A percentile compares a stretch with the other conserved stretches of the same genome.
Conservation (phyloP, 2,329 filamentous ascomycete species). For the Aspergillus alliaceus region DNA sequence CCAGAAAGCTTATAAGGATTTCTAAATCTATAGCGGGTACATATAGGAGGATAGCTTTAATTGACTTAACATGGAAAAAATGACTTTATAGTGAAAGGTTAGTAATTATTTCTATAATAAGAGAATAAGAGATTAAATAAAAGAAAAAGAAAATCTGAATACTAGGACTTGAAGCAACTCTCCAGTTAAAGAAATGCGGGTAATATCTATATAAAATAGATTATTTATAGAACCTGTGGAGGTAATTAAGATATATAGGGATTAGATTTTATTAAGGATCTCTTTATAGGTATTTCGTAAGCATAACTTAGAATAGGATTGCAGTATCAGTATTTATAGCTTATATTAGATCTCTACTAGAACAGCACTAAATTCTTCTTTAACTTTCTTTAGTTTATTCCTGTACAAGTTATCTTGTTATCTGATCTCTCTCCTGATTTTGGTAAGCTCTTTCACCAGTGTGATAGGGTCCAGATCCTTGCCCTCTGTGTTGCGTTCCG, state of each 20-base stretch:
- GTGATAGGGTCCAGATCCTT: constrained; percentile 6
- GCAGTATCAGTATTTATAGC: constrained; percentile 15
- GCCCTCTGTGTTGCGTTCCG: too few species aligned
- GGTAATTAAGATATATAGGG: constrained; percentile 15
- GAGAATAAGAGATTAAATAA: too few species aligned
- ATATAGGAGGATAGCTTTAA: too few species aligned
- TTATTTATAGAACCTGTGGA: constrained; percentile 1
- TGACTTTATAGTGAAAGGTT: too few species aligned
- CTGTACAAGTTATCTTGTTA: constrained; percentile 18
- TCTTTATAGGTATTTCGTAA: constrained; percentile 14
- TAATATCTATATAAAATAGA: constrained; percentile 22
- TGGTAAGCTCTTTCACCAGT: constrained; percentile 18
- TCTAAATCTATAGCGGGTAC: too few species aligned
- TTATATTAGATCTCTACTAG: constrained; percentile 18
- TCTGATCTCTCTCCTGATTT: constrained; percentile 24
- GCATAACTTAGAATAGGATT: constrained; percentile 13
- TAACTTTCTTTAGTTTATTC: constrained; percentile 20
- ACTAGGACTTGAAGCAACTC: too few species aligned
- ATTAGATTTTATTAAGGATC: constrained; percentile 21
- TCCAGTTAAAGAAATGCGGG: constrained; percentile 13
- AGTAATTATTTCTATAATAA: too few species aligned
- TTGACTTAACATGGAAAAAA: too few species aligned
- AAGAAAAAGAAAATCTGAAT: too few species aligned
- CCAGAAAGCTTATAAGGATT: too few species aligned
- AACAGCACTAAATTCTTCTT: constrained; percentile 19